Conservation (phyloP, 2,329 filamentous ascomycete species). For the Thielaviopsis musarum region DNA sequence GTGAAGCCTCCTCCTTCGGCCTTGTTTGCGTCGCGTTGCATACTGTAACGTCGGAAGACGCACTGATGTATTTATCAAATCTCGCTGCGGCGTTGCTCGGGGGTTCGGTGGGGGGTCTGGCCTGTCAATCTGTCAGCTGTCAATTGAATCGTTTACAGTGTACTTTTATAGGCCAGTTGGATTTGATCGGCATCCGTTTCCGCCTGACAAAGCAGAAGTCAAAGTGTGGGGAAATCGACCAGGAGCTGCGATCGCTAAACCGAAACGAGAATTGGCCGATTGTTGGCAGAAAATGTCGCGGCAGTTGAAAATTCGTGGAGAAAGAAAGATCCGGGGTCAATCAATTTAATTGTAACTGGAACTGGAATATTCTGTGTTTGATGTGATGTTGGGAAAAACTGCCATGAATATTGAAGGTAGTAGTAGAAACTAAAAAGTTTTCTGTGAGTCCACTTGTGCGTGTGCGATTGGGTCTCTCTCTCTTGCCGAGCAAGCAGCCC, state of each 20-base stretch:
- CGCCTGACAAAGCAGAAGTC: not conserved
- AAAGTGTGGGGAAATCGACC: not conserved
- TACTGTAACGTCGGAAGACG: not conserved
- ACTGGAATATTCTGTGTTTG: too few species aligned
- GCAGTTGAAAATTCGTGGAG: not conserved
- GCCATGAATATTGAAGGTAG: not conserved
- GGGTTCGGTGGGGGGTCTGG: too few species aligned
- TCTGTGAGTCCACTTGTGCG: not conserved
- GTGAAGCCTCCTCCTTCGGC: not conserved
- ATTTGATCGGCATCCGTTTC: not conserved
- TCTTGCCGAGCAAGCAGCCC: not conserved
- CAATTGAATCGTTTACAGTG: not conserved
- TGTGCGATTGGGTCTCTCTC: not conserved
- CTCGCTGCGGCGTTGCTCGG: too few species aligned
- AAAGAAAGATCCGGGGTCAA: not conserved
- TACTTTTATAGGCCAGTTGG: too few species aligned
- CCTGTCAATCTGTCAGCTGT: not conserved
- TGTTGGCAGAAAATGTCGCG: not conserved
- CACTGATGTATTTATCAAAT: not conserved
- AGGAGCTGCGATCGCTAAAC: not conserved
- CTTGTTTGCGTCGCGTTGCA: not conserved
- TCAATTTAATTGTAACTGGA: not conserved
- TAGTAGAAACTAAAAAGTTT: not conserved
- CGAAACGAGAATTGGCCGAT: not conserved
- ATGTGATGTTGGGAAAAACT: not conserved